A percentile compares a stretch with the other conserved stretches of the same genome.
These are phyloP conservation scores for Silene noctiflora DNA, from an alignment of 179 eudicot genomes.

Conservation along the genomic window DNA sequence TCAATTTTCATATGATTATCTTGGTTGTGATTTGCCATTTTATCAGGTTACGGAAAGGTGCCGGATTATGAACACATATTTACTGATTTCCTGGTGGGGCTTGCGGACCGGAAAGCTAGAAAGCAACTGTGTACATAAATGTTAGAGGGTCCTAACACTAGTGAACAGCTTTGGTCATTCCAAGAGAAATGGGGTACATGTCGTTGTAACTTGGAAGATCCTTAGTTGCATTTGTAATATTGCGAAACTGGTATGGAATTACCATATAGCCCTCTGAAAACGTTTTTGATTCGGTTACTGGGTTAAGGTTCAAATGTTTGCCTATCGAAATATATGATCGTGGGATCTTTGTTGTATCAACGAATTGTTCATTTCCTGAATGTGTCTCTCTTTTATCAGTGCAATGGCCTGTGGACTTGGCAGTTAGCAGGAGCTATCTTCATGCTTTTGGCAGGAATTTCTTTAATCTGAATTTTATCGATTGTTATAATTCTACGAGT, in stretches of 20 bases:
- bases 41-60: constrained; percentile 61
- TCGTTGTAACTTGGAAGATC: not conserved
- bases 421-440: not conserved
- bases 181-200: constrained; percentile 8
- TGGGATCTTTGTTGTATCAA: constrained; percentile 19
- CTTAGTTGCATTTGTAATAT: constrained; percentile 18
- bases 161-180: constrained; percentile 17
- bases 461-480: too few species aligned
- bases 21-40: constrained; percentile 1
- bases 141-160: constrained; percentile 5
- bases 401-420: constrained; percentile 10
- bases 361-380: not conserved
- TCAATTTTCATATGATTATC: not conserved
- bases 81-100: constrained; percentile 47
- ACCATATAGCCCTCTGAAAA: not conserved
- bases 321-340: constrained; percentile 31
- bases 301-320: constrained; percentile 20
- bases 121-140: constrained; percentile 29
- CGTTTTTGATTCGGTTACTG: constrained; percentile 15
- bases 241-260: constrained; percentile 22
- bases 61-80: constrained; percentile 58
- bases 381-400: constrained; percentile 15
- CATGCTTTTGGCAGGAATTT: too few species aligned
- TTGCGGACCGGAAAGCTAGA: constrained; percentile 29
- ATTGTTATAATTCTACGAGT: too few species aligned